Conservation (phyloP, 371 early-diverging fungal genomes). For the Mortierella sp. region DNA sequence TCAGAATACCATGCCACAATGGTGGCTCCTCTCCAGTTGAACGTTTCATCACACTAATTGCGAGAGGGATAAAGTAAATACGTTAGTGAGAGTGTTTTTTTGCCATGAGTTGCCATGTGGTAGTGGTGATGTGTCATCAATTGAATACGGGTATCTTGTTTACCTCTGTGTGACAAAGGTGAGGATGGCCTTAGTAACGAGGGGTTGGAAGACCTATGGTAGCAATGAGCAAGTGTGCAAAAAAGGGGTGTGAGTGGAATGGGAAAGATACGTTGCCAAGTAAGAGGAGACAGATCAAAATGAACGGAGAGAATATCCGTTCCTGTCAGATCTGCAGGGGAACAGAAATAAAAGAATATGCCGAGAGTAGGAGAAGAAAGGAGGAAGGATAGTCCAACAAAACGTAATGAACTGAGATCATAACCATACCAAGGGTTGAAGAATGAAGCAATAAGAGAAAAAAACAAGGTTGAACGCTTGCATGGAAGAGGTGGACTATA, state of each 20-base stretch:
- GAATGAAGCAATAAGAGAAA: neutral
- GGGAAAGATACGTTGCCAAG: neutral
- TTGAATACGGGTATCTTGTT: neutral
- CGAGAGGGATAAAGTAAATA: neutral
- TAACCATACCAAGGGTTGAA: neutral
- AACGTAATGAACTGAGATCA: constrained; percentile 4
- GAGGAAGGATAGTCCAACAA: constrained; percentile 4
- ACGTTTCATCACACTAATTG: neutral
- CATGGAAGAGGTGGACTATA: neutral
- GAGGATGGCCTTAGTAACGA: constrained; percentile 54
- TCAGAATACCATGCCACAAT: constrained; percentile 53
- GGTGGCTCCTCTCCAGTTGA: constrained; percentile 20
- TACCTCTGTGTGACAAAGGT: constrained; percentile 34
- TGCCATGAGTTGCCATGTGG: neutral
- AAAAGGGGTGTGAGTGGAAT: neutral
- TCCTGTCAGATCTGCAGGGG: constrained; percentile 35
- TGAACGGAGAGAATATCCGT: neutral
- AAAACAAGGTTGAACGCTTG: neutral
- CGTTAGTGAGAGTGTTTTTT: too few species aligned
- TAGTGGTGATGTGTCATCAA: neutral
- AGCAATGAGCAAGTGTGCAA: constrained; percentile 3
- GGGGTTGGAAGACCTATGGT: constrained; percentile 47
- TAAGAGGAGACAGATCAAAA: constrained; percentile 19
- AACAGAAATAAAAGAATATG: constrained; percentile 21
- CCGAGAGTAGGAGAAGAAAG: constrained; percentile 11